Evolutionary conservation across 1,139 yeast genomes (phyloP), one percentile per base, ranked within the genome.

Genomic region (Geotrichum aggregatum): DNA sequence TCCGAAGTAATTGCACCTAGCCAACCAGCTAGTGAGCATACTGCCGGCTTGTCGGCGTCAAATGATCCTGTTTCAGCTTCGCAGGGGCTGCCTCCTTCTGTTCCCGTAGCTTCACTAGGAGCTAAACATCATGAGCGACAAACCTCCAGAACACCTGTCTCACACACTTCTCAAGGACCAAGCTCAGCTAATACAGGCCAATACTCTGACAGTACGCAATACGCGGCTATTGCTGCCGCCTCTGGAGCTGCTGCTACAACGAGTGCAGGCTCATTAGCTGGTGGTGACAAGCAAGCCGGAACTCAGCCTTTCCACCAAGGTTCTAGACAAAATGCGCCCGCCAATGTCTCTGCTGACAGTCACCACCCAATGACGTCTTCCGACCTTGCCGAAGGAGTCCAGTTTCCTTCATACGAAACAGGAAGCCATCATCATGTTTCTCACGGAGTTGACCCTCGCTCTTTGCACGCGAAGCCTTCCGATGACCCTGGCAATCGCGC

Each of bases 381-480:
- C 10, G 43, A 42, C 42, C 19, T 33, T 11, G 43, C 35, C 19
- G 43, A 18, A 28, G 47, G 51, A n/a, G 39, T 13, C 3, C 21
- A 26, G 28, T 34, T 34, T 14, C 47, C 47, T 3, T n/a, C 19
- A 5, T 22, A 8, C 13, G 43, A 26, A 13, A 19, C 13, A 16
- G n/a, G 22, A 7, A 35, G 33, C 16, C 44, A 31, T 10, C 44
- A 31, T 8, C 40, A 18, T 47, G 16, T 28, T 11, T 16, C 24
- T 6, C 50, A 47, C 40, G 45, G 40, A 5, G 24, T 39, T 40
- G 50, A 47, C n/a, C 50, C 44, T 2, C 21, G 24, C 13, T 16
- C 22, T 40, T 13, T 47, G 16, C 45, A 47, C 4, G 40, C 45
- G 11, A 47, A 47, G 26, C 30, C 38, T 16, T 14, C 11, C 5